These are phyloP conservation scores for Vitis hybrid DNA, from an alignment of 177 flowering plant genomes.

Conservation along the genomic window DNA sequence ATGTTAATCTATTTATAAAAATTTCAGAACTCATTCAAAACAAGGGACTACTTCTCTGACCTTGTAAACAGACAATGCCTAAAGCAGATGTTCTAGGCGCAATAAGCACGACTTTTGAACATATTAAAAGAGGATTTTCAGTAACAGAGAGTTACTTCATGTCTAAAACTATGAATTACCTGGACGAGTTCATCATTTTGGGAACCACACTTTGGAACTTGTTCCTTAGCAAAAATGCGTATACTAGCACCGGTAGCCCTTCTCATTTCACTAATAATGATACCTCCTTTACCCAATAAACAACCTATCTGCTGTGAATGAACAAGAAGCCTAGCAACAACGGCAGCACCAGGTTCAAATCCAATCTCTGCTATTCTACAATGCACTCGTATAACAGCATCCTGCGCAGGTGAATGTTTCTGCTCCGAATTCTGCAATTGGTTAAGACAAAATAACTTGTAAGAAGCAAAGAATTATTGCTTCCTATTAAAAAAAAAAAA, in stretches of 20 bases:
- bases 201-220: constrained; percentile 31
- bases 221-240: constrained; percentile 47
- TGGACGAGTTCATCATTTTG: constrained; percentile 56
- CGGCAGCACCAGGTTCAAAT: constrained; percentile 44
- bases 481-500: too few species aligned
- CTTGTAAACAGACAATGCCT: too few species aligned
- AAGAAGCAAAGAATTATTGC: neutral
- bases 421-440: constrained; percentile 42
- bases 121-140: too few species aligned
- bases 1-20: too few species aligned
- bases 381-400: constrained; percentile 59
- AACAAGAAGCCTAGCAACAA: constrained; percentile 64
- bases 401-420: constrained; percentile 57
- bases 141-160: too few species aligned
- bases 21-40: too few species aligned
- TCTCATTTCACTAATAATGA: constrained; percentile 52
- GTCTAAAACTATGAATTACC: constrained; percentile 25
- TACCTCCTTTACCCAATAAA: constrained; percentile 66
- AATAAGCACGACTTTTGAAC: too few species aligned
- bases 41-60: too few species aligned
- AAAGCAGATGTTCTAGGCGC: too few species aligned
- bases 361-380: constrained; percentile 45
- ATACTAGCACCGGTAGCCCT: constrained; percentile 58
- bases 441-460: neutral
- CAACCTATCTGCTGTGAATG: constrained; percentile 57